Evolutionary conservation across 768 basidiomycete genomes (phyloP), one percentile per base, ranked within the genome.

Genomic region (Leccinum ochraceum): DNA sequence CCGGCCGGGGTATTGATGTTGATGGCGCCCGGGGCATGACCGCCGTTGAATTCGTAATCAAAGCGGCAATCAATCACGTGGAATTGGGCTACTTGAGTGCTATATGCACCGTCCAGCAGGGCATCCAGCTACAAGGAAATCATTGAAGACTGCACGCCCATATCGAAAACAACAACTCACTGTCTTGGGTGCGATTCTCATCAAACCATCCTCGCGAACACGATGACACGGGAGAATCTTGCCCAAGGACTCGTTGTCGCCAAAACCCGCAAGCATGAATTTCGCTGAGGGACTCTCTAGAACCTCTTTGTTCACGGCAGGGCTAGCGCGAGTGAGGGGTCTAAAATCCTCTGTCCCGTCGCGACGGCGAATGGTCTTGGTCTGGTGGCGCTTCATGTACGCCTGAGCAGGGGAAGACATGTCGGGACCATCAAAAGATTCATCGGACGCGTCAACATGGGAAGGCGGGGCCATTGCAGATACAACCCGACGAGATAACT

Each of bases 21-120:
- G 72, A 95, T 80, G 7, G 97, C 95, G 14, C 94, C 91, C 10
- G 85, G 84, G 64, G 98, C 86, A 77, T 98, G 97, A 0, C 97
- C 97, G 9, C 97, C 97, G 53, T 82, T 80, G 74, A 88, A 98
- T 76, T 99, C 97, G 70, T 97, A 99, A 63, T 94, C 94, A 75
- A 98, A 99, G 48, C 97, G 90, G 74, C 97, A 98, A 76, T 99
- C 97, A 66, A 99, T 89, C 59, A 99, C 76, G 66, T 90, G 83
- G 73, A 81, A 97, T 51, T 85, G 80, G 42, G 81, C 79, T 59
- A 96, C 86, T 61, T 82, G 76, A 20, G 81, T 71, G 54, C 84
- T 75, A 74, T 85, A 98, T 64, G 76, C 80, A 24, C 96, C 95
- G 53, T 87, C 84, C 34, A 98, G 75, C 14, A 98, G 79, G 14